phyloP scores from a whole-genome alignment of 306 rosid genomes.

The Phaseolus lunatus region DNA sequence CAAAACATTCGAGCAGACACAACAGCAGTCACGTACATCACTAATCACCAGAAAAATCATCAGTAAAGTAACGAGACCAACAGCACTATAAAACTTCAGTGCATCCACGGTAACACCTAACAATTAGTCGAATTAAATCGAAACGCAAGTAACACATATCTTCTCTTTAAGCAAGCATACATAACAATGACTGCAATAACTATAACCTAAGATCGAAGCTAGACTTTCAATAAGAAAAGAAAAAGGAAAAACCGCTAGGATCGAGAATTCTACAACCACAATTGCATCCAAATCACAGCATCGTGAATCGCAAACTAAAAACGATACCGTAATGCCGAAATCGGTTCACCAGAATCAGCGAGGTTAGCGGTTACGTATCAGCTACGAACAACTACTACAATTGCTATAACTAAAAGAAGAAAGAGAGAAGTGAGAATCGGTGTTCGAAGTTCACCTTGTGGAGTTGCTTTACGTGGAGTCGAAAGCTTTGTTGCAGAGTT shows the following conservation, averaged over 20 bases:
- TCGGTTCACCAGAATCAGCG: background rate
- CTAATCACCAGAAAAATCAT: background rate
- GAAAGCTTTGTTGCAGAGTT: conserved; percentile 1
- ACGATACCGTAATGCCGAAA: background rate
- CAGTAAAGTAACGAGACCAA: background rate
- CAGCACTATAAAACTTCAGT: background rate
- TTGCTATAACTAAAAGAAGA: background rate
- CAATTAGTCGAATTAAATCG: background rate
- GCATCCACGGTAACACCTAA: background rate
- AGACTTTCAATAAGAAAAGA: background rate
- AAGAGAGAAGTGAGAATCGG: background rate
- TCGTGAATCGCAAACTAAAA: background rate
- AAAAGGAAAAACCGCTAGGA: background rate
- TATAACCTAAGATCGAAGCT: background rate
- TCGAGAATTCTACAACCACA: background rate
- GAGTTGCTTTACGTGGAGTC: background rate
- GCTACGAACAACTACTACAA: background rate
- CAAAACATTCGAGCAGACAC: conserved; percentile 4
- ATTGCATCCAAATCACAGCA: background rate
- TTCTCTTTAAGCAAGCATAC: background rate
- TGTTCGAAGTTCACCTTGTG: conserved; percentile 2
- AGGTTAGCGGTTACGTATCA: background rate
- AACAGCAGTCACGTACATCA: background rate
- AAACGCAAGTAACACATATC: background rate
- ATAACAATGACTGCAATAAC: background rate